Evolutionary conservation across 129 eudicot species (phyloP), one percentile per base, ranked within the genome.

Genomic region (Artemisia argyi): DNA sequence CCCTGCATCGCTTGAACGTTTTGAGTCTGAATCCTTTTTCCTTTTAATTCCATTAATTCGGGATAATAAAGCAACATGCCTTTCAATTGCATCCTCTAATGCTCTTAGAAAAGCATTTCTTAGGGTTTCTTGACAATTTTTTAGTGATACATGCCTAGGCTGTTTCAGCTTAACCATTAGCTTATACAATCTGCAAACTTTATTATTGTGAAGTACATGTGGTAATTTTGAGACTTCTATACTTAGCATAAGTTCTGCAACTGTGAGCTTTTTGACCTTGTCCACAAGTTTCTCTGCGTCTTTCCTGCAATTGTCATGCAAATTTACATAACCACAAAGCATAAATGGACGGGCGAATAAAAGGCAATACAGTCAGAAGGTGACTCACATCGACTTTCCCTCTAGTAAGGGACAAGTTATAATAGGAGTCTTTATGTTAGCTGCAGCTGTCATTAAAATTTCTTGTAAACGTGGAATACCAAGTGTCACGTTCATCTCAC

Each of bases 391-490:
- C 44, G 89, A 76, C 75, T 72, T 84, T 56, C 75, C 76, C 35
- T 83, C 79, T 9, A 75, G 61, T 80, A 94, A 76, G n/a, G 97
- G 99, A 71, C 99, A 90, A 35, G 99, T 90, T 73, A 94, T 80
- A 5, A 91, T 86, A 44, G 99, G 99, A 81, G 99, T 94, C 84
- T 85, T 94, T 32, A 94, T 94, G 60, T 68, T 82, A 70, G 24
- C 69, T 57, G 96, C 77, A 15, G 99, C 99, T 4, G 96, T 94
- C 96, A 86, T 94, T 79, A 94, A 79, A 11, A 94, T 94, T 81
- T 94, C 99, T 69, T 94, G 99, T 18, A 94, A 84, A 79, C 99
- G 97, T 50, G 99, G 99, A 81, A 94, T 94, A 71, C 99, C 99
- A 10, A 90, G 90, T 47, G 99, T 94, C 2, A 94, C 99, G 78